phyloP scores from a whole-genome alignment of 441 rosid genomes.

The Populus tomentosa region DNA sequence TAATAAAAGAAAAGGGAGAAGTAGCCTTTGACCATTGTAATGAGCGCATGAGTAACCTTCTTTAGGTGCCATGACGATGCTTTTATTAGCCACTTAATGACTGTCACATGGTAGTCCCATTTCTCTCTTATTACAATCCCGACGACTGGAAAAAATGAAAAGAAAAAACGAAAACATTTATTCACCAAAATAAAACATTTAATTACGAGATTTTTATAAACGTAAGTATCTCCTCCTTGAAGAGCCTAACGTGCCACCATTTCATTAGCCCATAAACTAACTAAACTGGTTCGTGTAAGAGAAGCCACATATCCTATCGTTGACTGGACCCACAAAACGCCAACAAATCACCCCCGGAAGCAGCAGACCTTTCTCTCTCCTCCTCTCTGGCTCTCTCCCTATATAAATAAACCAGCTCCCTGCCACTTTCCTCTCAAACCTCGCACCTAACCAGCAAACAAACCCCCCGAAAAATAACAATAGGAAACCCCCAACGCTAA shows the following conservation, averaged over 20 bases:
- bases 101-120: too few relatives aligned
- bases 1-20: too few relatives aligned
- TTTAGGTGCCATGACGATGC: too few relatives aligned
- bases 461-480: not conserved
- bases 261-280: not conserved
- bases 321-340: slow-evolving; percentile 38
- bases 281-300: slow-evolving; percentile 23
- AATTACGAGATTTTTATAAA: not conserved
- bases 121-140: not conserved
- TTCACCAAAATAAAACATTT: not conserved
- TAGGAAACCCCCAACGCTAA: too few relatives aligned
- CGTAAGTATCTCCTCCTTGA: not conserved
- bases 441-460: not conserved
- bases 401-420: slow-evolving; percentile 22
- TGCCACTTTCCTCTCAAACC: slow-evolving; percentile 9
- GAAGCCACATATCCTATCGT: slow-evolving; percentile 42
- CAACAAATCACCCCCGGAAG: slow-evolving; percentile 44
- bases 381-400: slow-evolving; percentile 18
- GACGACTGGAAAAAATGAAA: not conserved
- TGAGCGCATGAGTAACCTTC: too few relatives aligned
- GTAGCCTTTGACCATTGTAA: too few relatives aligned
- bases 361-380: slow-evolving; percentile 39
- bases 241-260: slow-evolving; percentile 1
- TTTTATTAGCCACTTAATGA: too few relatives aligned
- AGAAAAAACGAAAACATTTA: not conserved